phyloP scores from a whole-genome alignment of 345 rosid species.

The Aurinia saxatilis region DNA sequence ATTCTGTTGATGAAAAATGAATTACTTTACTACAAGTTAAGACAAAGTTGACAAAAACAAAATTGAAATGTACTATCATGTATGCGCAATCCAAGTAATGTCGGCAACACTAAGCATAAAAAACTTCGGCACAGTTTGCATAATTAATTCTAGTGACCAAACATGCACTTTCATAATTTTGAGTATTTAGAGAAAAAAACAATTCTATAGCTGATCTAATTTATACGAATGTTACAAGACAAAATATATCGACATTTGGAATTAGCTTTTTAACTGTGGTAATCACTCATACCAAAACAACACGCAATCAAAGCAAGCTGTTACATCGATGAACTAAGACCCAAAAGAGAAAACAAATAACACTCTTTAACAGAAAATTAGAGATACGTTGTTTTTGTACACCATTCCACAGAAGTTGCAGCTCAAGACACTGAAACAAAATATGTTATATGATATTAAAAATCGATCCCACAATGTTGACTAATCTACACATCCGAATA shows the following conservation, averaged over 20 bases:
- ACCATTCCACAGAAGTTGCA: constrained; percentile 20
- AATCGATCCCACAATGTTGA: background rate
- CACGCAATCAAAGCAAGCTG: background rate
- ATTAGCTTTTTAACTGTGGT: background rate
- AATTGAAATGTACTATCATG: background rate
- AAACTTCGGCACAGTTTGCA: no score
- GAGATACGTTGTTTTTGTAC: constrained; percentile 7
- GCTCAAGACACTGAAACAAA: constrained; percentile 25
- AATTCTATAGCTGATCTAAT: background rate
- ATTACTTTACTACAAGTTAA: no score
- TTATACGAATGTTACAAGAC: background rate
- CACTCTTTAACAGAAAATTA: background rate
- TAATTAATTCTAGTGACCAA: background rate
- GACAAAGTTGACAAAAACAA: no score
- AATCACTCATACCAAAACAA: background rate
- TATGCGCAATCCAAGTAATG: background rate
- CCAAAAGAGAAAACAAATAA: background rate
- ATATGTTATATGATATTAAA: constrained; percentile 3
- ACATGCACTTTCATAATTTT: constrained; percentile 6
- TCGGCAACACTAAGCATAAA: background rate
- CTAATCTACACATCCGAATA: background rate
- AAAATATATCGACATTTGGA: background rate
- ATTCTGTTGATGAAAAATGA: no score
- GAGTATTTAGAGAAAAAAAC: background rate
- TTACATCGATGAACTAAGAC: constrained; percentile 2